phyloP scores from a whole-genome alignment of 495 filamentous ascomycete genomes.

The Neurospora sp. region DNA sequence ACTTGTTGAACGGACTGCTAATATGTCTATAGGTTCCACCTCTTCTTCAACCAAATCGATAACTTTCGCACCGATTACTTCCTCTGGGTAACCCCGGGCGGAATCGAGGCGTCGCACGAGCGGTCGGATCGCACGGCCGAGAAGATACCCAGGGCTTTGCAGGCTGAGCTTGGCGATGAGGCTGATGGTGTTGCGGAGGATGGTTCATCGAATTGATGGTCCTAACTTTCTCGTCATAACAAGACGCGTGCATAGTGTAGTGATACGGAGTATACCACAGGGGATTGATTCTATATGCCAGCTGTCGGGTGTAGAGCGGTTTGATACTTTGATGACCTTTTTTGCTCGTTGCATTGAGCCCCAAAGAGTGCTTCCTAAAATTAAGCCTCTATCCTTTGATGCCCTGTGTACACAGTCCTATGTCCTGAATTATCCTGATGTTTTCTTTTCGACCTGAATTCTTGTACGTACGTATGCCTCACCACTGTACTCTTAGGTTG shows the following conservation, averaged over 20 bases:
- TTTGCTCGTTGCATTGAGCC: neutral
- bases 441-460: neutral
- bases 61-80: constrained; percentile 63
- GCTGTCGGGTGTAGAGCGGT: neutral
- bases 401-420: neutral
- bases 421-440: neutral
- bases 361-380: neutral
- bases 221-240: neutral
- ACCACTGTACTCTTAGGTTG: neutral
- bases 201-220: constrained; percentile 7
- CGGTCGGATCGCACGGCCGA: constrained; percentile 19
- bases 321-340: neutral
- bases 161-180: constrained; percentile 30
- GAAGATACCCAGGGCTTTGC: constrained; percentile 20
- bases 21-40: constrained; percentile 54
- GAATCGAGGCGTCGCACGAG: constrained; percentile 45
- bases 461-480: neutral
- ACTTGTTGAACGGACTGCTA: too few relatives aligned
- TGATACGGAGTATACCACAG: neutral
- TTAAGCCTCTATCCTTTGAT: neutral
- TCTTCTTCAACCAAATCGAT: constrained; percentile 79
- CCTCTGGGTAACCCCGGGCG: constrained; percentile 62
- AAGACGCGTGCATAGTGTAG: neutral
- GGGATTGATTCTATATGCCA: neutral
- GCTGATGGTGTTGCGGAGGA: constrained; percentile 26